Conservation (phyloP, 108 stramenopile genomes). For the Fragilariopsis cylindrus region DNA sequence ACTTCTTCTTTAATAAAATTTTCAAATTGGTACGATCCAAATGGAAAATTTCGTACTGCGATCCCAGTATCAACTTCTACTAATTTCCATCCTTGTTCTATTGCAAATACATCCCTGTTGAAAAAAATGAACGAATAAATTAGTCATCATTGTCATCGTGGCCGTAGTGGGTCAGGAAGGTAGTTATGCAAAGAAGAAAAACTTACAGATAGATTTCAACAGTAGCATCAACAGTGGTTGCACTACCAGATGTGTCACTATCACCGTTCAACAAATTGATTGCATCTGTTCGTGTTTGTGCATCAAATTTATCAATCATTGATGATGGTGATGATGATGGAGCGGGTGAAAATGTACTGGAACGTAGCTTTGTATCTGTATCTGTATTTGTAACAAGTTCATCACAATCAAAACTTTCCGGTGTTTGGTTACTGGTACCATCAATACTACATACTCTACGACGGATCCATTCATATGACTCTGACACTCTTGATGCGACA, state of each 20-base stretch:
- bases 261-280: background rate
- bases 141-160: background rate
- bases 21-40: slow-evolving; percentile 7
- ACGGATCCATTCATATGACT: slow-evolving; percentile 50
- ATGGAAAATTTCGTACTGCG: background rate
- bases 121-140: background rate
- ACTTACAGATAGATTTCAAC: slow-evolving; percentile 1
- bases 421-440: slow-evolving; percentile 5
- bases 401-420: background rate
- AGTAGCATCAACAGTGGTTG: background rate
- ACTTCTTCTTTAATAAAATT: slow-evolving; percentile 11
- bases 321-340: slow-evolving; percentile 10
- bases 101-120: slow-evolving; percentile 20
- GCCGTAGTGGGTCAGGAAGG: background rate
- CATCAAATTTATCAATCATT: background rate
- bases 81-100: slow-evolving; percentile 15
- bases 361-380: background rate
- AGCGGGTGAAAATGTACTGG: slow-evolving; percentile 15
- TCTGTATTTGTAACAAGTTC: background rate
- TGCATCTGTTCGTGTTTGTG: background rate
- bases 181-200: no score
- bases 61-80: slow-evolving; percentile 5
- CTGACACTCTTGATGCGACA: slow-evolving; percentile 39
- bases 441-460: slow-evolving; percentile 38
- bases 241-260: background rate